Conservation (phyloP, 345 rosid species). For the Gossypium herbaceum region DNA sequence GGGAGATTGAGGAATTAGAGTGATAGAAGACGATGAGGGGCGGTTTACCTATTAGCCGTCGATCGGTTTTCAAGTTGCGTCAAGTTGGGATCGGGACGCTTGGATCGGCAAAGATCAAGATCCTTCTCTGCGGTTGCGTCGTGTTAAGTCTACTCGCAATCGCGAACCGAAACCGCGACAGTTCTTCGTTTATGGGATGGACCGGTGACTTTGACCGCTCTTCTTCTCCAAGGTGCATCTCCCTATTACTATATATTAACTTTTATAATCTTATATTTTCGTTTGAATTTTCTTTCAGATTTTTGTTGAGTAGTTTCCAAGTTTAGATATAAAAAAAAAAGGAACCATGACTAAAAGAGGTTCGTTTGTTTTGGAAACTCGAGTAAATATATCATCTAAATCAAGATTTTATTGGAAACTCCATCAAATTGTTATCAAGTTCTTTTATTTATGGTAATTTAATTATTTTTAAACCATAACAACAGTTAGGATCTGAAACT, state of each 20-base stretch:
- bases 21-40: constrained; percentile 45
- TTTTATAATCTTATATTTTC: not conserved
- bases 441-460: not conserved
- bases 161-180: constrained; percentile 31
- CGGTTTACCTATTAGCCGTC: constrained; percentile 51
- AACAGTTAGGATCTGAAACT: not conserved
- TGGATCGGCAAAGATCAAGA: constrained; percentile 61
- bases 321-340: not conserved
- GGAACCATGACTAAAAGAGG: not conserved
- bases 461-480: not conserved
- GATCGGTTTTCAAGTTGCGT: constrained; percentile 57
- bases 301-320: not conserved
- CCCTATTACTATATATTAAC: not conserved
- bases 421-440: not conserved
- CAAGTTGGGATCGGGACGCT: constrained; percentile 35
- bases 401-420: not conserved
- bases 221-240: constrained; percentile 48
- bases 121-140: constrained; percentile 51
- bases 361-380: not conserved
- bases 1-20: not conserved
- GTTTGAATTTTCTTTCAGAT: not conserved
- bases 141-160: constrained; percentile 43
- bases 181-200: constrained; percentile 36
- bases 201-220: constrained; percentile 33
- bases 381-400: too few relatives aligned